Percentiles rank a stretch among this genome's conserved stretches.
Evolutionary conservation across 2,329 filamentous ascomycete species (phyloP).

Genomic region (Coniochaeta prunicola): DNA sequence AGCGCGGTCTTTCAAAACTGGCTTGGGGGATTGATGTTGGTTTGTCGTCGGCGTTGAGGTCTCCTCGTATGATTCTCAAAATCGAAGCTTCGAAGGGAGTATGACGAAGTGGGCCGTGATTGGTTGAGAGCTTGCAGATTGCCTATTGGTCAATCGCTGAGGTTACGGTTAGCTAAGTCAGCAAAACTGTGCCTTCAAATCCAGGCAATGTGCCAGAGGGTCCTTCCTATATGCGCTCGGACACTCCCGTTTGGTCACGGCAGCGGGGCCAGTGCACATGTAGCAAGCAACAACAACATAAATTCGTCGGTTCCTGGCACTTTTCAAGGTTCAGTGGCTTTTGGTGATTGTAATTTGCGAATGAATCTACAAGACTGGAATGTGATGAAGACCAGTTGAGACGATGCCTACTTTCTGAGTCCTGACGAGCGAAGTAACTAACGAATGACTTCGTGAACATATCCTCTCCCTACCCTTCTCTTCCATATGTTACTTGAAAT

Average conservation of each 20-base stretch:
- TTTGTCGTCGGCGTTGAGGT: conserved; percentile 2
- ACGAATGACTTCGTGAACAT: no score
- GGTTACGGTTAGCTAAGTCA: neutral
- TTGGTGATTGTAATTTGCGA: neutral
- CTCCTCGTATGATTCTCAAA: conserved; percentile 12
- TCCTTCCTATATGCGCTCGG: neutral
- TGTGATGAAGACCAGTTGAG: no score
- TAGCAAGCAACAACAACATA: neutral
- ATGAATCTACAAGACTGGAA: neutral
- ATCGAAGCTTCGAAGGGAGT: conserved; percentile 5
- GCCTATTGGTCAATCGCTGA: conserved; percentile 4
- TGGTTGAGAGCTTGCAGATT: neutral
- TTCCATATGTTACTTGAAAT: no score
- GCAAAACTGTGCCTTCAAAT: neutral
- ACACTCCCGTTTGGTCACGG: neutral
- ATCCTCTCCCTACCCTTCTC: no score
- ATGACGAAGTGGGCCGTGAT: conserved; percentile 4
- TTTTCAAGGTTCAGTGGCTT: neutral
- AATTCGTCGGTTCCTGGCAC: neutral
- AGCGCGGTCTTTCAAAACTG: conserved; percentile 1
- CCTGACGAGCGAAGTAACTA: no score
- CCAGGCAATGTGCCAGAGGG: neutral
- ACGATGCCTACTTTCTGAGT: no score
- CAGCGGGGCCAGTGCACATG: neutral
- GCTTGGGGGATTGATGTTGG: conserved; percentile 4